A percentile compares a stretch with the other conserved stretches of the same genome.
Conservation (phyloP, 148 eudicot species). For the Mesembryanthemum crystallinum region DNA sequence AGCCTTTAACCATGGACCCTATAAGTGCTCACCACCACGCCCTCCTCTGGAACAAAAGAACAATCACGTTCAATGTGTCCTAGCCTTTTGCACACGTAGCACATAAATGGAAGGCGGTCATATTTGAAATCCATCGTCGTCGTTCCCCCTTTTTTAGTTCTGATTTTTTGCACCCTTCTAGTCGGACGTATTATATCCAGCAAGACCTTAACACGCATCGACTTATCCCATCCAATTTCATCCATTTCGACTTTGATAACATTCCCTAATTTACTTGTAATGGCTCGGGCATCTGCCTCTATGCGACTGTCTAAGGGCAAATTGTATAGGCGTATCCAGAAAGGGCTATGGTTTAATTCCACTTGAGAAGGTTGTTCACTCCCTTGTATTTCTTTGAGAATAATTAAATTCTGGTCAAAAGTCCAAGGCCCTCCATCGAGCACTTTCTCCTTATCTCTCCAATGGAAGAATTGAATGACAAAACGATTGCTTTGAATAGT, state of each 20-base stretch:
- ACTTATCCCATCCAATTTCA: background rate
- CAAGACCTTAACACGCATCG: background rate
- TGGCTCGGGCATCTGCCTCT: background rate
- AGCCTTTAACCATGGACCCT: background rate
- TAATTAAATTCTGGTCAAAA: background rate
- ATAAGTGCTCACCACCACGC: background rate
- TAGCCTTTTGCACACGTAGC: background rate
- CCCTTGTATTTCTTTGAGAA: background rate
- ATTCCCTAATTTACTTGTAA: background rate
- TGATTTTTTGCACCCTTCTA: background rate
- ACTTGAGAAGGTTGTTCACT: background rate
- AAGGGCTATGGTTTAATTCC: background rate
- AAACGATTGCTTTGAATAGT: background rate
- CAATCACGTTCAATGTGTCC: background rate
- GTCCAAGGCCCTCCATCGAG: background rate
- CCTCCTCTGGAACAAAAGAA: background rate
- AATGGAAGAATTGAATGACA: slow-evolving; percentile 4
- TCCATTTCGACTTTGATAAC: background rate
- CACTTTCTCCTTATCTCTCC: background rate
- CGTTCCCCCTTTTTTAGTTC: too few relatives aligned
- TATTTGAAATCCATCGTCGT: background rate
- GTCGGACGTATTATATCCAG: background rate
- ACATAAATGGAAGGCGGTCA: background rate
- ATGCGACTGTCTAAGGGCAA: background rate
- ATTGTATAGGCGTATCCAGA: background rate